Conservation (phyloP, 2,329 filamentous ascomycete species). For the Trichocomaceae sp. region DNA sequence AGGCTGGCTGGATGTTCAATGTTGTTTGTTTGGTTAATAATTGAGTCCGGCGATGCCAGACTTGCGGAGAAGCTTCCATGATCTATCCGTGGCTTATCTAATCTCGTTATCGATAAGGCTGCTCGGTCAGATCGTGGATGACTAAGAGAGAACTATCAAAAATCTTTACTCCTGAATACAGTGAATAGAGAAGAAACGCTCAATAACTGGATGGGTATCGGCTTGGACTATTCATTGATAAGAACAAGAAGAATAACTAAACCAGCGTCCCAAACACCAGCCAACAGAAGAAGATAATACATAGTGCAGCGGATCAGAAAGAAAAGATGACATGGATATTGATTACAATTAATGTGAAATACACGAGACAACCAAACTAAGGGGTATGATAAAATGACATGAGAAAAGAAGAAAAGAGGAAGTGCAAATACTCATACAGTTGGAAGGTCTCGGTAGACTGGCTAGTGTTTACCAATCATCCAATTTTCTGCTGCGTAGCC, state of each 20-base stretch:
- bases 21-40: background rate
- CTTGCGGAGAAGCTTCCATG: constrained; percentile 13
- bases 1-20: too few species aligned
- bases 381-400: background rate
- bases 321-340: background rate
- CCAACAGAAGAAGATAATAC: background rate
- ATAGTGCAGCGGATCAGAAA: background rate
- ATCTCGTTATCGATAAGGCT: background rate
- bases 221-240: background rate
- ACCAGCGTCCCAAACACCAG: background rate
- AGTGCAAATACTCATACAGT: background rate
- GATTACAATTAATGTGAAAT: background rate
- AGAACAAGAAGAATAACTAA: background rate
- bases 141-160: background rate
- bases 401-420: background rate
- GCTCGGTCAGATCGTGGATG: too few species aligned
- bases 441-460: background rate
- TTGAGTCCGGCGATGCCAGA: constrained; percentile 2
- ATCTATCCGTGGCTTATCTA: constrained; percentile 12
- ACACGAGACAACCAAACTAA: background rate
- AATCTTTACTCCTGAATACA: background rate
- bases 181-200: background rate
- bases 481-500: background rate
- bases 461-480: background rate
- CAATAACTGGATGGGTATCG: constrained; percentile 5